Evolutionary conservation across 306 rosid genomes (phyloP).

Genomic region (Hippophae rhamnoides): DNA sequence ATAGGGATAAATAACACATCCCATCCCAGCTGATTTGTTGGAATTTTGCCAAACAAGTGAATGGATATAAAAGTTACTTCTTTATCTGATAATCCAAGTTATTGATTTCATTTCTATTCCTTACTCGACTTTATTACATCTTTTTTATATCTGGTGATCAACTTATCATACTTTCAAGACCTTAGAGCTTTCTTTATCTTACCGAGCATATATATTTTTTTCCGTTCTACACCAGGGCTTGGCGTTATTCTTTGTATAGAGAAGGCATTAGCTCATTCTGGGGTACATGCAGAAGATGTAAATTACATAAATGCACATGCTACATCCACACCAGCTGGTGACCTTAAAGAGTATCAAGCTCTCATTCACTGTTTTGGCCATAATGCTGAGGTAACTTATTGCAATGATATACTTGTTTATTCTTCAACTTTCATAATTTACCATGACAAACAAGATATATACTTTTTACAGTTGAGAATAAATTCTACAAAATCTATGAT

Average conservation of each 20-base stretch:
- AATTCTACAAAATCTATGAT: conserved; percentile 96
- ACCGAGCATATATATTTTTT: conserved; percentile 6
- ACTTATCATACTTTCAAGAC: not conserved
- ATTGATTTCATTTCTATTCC: no score
- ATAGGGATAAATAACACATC: no score
- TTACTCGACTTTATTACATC: not conserved
- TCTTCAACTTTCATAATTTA: conserved; percentile 1
- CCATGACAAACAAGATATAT: conserved; percentile 11
- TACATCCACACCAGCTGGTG: conserved; percentile 84
- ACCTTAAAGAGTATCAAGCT: conserved; percentile 87
- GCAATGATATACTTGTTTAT: not conserved
- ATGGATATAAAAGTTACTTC: no score
- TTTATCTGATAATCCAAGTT: no score
- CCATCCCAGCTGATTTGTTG: no score
- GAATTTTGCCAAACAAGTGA: no score
- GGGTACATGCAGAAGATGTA: conserved; percentile 76
- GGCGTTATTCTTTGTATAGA: conserved; percentile 91
- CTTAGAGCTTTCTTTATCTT: not conserved
- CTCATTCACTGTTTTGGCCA: conserved; percentile 82
- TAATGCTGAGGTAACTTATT: conserved; percentile 54
- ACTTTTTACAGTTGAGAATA: conserved; percentile 51
- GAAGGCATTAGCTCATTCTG: conserved; percentile 73
- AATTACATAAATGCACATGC: conserved; percentile 97
- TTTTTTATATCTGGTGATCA: not conserved
- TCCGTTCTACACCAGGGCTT: conserved; percentile 45